These are phyloP conservation scores for Blastomyces silverae DNA, from an alignment of 2,329 filamentous ascomycete species.

Conservation along the genomic window DNA sequence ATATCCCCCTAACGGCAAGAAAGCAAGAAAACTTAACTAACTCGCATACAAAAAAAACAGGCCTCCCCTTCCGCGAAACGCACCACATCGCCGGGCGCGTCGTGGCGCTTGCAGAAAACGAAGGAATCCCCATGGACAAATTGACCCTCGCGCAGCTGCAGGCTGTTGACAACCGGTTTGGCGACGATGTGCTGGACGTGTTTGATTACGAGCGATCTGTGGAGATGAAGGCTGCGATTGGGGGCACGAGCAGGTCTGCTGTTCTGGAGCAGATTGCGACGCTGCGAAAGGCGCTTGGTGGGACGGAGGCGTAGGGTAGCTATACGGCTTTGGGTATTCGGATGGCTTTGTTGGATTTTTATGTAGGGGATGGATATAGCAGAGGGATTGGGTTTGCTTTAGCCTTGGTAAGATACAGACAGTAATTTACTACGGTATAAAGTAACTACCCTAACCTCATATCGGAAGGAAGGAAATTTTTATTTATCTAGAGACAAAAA, in stretches of 20 bases:
- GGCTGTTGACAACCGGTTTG: slow-evolving; percentile 62
- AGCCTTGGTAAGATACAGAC: too few species aligned
- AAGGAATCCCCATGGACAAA: slow-evolving; percentile 61
- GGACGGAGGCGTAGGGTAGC: neutral
- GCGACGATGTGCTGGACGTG: slow-evolving; percentile 60
- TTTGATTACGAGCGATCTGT: slow-evolving; percentile 81
- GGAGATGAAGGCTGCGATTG: slow-evolving; percentile 68
- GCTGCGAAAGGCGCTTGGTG: slow-evolving; percentile 31
- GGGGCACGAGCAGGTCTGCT: slow-evolving; percentile 66
- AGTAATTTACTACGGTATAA: too few species aligned
- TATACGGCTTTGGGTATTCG: neutral
- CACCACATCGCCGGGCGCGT: slow-evolving; percentile 70
- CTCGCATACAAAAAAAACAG: slow-evolving; percentile 18
- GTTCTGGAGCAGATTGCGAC: slow-evolving; percentile 63
- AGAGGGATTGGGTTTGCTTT: too few species aligned
- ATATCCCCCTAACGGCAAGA: neutral
- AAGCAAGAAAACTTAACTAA: neutral
- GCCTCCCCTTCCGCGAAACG: slow-evolving; percentile 69
- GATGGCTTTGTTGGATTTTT: too few species aligned
- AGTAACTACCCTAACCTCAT: too few species aligned
- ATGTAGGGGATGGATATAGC: too few species aligned
- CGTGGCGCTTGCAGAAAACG: slow-evolving; percentile 64
- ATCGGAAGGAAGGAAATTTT: too few species aligned
- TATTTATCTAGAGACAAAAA: too few species aligned
- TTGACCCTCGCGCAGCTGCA: slow-evolving; percentile 60